phyloP scores from a whole-genome alignment of 2,329 filamentous ascomycete species.

The Aspergillus cejpii region DNA sequence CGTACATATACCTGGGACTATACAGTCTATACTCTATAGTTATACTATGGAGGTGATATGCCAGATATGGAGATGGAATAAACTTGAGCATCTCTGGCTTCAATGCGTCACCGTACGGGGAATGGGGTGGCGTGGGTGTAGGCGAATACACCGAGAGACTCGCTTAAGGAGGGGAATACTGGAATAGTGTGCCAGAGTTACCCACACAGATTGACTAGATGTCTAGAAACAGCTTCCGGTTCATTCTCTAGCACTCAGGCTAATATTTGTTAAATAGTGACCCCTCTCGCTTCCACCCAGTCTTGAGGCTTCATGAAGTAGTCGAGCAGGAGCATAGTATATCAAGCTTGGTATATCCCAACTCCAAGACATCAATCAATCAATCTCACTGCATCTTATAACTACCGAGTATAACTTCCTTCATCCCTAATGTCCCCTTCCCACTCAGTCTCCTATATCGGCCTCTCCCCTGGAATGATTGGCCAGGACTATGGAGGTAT shows the following conservation, averaged over 20 bases:
- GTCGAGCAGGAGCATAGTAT: slow-evolving; percentile 6
- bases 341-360: too few relatives aligned
- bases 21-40: slow-evolving; percentile 18
- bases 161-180: slow-evolving; percentile 16
- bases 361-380: too few relatives aligned
- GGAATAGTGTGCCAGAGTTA: too few relatives aligned
- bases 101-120: slow-evolving; percentile 21
- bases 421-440: too few relatives aligned
- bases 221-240: slow-evolving; percentile 21
- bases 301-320: slow-evolving; percentile 8
- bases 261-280: slow-evolving; percentile 17
- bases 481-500: too few relatives aligned
- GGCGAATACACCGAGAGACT: slow-evolving; percentile 16
- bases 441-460: too few relatives aligned
- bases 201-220: too few relatives aligned
- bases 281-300: slow-evolving; percentile 33
- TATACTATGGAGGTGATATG: too few relatives aligned
- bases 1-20: too few relatives aligned
- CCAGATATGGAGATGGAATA: background rate
- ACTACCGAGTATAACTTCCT: too few relatives aligned
- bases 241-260: slow-evolving; percentile 34
- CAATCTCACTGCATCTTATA: too few relatives aligned
- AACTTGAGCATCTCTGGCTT: slow-evolving; percentile 1
- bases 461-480: too few relatives aligned
- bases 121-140: slow-evolving; percentile 26